A percentile compares a stretch with the other conserved stretches of the same genome.
Evolutionary conservation across 176 grass and related monocot genomes (phyloP).

Genomic region (Rhipidocladum racemiflorum): DNA sequence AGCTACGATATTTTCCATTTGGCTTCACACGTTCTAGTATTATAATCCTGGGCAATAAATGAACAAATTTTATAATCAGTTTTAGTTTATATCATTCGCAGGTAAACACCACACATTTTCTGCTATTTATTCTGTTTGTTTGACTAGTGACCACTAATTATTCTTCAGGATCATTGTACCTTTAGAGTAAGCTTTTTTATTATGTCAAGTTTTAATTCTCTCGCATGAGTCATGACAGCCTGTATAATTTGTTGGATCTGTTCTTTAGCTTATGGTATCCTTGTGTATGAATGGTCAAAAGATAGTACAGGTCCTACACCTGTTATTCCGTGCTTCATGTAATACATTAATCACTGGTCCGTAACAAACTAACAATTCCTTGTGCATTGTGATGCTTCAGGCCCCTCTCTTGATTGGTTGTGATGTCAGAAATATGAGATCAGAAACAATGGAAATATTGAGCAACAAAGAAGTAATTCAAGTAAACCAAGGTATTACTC

Average conservation of each 20-base stretch:
- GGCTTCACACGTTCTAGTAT: too few species aligned
- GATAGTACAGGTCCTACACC: not conserved
- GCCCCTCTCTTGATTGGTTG: slow-evolving; percentile 96
- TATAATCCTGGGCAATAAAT: not conserved
- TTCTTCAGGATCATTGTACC: not conserved
- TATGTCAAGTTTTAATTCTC: too few species aligned
- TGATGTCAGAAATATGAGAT: slow-evolving; percentile 94
- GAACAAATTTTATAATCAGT: not conserved
- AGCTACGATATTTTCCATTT: too few species aligned
- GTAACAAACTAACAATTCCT: not conserved
- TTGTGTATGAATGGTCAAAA: too few species aligned
- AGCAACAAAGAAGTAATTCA: slow-evolving; percentile 89
- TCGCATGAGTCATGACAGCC: too few species aligned
- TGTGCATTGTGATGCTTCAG: slow-evolving; percentile 42
- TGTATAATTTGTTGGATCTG: too few species aligned
- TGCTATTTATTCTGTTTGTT: not conserved
- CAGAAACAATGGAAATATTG: slow-evolving; percentile 75
- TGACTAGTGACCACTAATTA: not conserved
- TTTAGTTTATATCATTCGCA: not conserved
- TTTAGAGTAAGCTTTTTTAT: too few species aligned
- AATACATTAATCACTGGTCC: not conserved
- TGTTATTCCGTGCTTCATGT: not conserved
- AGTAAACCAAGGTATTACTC: slow-evolving; percentile 82
- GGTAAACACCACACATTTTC: not conserved
- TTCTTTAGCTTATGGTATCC: too few species aligned